These are phyloP conservation scores for Candolleomyces aberdarensis DNA, from an alignment of 768 basidiomycete species.

Conservation along the genomic window DNA sequence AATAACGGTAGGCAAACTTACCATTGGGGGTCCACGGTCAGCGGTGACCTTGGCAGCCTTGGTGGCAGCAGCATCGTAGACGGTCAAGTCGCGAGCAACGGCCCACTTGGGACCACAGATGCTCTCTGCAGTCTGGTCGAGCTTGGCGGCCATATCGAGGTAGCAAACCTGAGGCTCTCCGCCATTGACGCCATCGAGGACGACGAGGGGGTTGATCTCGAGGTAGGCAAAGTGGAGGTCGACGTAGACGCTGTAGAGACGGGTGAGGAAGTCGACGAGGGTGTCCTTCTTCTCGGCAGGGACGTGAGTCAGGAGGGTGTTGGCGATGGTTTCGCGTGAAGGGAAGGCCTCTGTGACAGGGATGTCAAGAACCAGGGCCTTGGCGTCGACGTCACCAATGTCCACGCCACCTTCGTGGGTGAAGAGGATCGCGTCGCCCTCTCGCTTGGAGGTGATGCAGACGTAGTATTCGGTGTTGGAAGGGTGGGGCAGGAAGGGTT, in stretches of 20 bases:
- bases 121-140: constrained; percentile 98
- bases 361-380: constrained; percentile 86
- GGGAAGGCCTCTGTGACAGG: constrained; percentile 80
- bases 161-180: constrained; percentile 83
- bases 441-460: constrained; percentile 93
- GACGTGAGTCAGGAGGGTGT: constrained; percentile 78
- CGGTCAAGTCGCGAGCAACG: constrained; percentile 84
- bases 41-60: constrained; percentile 60
- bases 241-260: constrained; percentile 96
- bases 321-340: constrained; percentile 69
- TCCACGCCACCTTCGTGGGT: constrained; percentile 99
- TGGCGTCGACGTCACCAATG: constrained; percentile 96
- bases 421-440: constrained; percentile 96
- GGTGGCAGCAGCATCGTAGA: constrained; percentile 56
- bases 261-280: constrained; percentile 90
- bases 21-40: constrained; percentile 98
- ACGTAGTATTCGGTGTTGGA: constrained; percentile 96
- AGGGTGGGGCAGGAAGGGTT: constrained; percentile 97
- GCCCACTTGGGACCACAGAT: constrained; percentile 99
- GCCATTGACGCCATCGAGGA: constrained; percentile 73
- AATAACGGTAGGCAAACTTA: constrained; percentile 23
- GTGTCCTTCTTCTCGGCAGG: constrained; percentile 85
- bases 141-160: constrained; percentile 99
- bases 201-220: constrained; percentile 98
- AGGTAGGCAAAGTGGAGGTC: constrained; percentile 99